Conservation (phyloP, 2,329 filamentous ascomycete genomes). For the Rhexocercosporidium sp. region DNA sequence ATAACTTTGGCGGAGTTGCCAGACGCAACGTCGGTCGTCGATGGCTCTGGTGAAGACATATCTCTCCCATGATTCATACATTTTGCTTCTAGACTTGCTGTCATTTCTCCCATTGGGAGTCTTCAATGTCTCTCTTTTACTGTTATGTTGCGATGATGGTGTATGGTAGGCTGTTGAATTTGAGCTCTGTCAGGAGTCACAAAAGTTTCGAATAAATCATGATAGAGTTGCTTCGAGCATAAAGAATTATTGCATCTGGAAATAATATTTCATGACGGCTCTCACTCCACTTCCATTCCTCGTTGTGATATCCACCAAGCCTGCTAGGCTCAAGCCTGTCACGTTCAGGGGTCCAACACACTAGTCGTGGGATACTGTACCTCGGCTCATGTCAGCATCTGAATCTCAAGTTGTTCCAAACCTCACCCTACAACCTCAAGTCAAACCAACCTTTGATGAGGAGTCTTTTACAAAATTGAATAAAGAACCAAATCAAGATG, state of each 20-base stretch:
- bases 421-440: not conserved
- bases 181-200: not conserved
- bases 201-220: slow-evolving; percentile 5
- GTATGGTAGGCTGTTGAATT: not conserved
- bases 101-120: slow-evolving; percentile 18
- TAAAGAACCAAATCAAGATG: not conserved
- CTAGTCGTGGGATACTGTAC: not conserved
- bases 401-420: not conserved
- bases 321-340: not conserved
- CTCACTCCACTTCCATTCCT: not conserved
- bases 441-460: not conserved
- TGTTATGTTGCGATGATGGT: slow-evolving; percentile 21
- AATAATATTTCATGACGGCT: not conserved
- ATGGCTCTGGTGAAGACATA: slow-evolving; percentile 25
- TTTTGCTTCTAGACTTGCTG: slow-evolving; percentile 33
- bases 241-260: slow-evolving; percentile 1
- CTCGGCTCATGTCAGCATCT: not conserved
- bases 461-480: not conserved
- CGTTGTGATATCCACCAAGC: not conserved
- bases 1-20: slow-evolving; percentile 6
- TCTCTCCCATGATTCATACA: slow-evolving; percentile 19
- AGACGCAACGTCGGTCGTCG: slow-evolving; percentile 11
- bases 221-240: slow-evolving; percentile 8
- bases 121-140: slow-evolving; percentile 12
- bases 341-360: slow-evolving; percentile 1